phyloP scores from a whole-genome alignment of 371 early-diverging fungal genomes.

The Zancudomyces culisetae region DNA sequence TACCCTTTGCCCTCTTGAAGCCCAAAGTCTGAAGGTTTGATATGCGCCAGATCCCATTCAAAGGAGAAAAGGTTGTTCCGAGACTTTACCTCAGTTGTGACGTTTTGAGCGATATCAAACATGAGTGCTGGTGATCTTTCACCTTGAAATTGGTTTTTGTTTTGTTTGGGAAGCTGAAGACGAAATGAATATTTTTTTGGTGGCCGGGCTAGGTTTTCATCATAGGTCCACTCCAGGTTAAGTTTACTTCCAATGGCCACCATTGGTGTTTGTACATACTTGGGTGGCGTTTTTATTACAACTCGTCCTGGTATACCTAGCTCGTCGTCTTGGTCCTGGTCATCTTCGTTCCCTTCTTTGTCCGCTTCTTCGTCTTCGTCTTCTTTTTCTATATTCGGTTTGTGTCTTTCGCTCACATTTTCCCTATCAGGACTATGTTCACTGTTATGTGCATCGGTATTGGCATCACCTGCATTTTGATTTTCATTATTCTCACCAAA shows the following conservation, averaged over 20 bases:
- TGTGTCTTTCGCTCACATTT: constrained; percentile 7
- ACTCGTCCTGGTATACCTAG: constrained; percentile 20
- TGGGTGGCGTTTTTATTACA: constrained; percentile 23
- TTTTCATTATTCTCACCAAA: neutral
- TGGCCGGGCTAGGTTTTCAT: constrained; percentile 18
- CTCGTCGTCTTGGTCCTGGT: constrained; percentile 15
- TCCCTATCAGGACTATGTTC: constrained; percentile 2
- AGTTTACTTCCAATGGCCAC: constrained; percentile 18
- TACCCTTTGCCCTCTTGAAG: constrained; percentile 21
- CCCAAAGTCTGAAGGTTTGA: constrained; percentile 19
- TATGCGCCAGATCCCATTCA: constrained; percentile 17
- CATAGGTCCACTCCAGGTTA: constrained; percentile 21
- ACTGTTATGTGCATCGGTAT: neutral
- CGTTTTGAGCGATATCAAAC: constrained; percentile 22
- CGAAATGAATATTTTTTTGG: constrained; percentile 18
- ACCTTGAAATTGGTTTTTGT: constrained; percentile 3
- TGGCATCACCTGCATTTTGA: neutral
- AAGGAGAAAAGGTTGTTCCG: too few relatives aligned
- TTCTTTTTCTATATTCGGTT: constrained; percentile 5
- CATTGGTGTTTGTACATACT: constrained; percentile 18
- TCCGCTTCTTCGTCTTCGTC: constrained; percentile 4
- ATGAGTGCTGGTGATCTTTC: constrained; percentile 18
- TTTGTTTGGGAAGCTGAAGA: constrained; percentile 19
- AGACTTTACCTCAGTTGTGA: constrained; percentile 12
- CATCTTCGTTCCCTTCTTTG: constrained; percentile 16